phyloP scores from a whole-genome alignment of 2,329 filamentous ascomycete genomes.

The Apiospora rasikravindrae region DNA sequence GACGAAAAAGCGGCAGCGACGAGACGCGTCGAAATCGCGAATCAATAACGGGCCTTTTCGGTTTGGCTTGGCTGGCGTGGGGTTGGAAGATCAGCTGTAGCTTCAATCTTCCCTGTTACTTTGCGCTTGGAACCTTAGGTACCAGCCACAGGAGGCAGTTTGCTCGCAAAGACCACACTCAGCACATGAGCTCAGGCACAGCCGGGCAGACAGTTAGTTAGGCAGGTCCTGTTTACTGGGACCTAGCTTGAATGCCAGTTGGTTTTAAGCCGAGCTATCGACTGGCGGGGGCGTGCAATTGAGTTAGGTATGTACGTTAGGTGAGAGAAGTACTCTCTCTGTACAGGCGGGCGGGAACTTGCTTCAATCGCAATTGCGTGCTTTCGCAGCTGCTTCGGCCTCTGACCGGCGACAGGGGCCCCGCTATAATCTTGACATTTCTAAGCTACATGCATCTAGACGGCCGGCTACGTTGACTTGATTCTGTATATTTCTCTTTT shows the following conservation, averaged over 20 bases:
- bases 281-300: background rate
- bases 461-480: background rate
- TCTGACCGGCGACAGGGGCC: slow-evolving; percentile 10
- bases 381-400: background rate
- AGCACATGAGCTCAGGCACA: background rate
- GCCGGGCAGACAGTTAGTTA: background rate
- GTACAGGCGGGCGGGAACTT: background rate
- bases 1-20: slow-evolving; percentile 16
- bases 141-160: background rate
- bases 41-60: slow-evolving; percentile 12
- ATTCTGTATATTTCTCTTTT: background rate
- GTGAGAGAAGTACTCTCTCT: background rate
- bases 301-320: slow-evolving; percentile 6
- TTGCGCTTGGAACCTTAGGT: background rate
- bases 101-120: background rate
- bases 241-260: background rate
- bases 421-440: slow-evolving; percentile 4
- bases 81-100: background rate
- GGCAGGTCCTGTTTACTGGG: background rate
- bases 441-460: background rate
- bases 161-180: background rate
- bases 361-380: slow-evolving; percentile 3
- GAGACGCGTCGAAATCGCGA: slow-evolving; percentile 11
- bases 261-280: background rate
- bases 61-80: slow-evolving; percentile 10